Conservation (phyloP, 1,284 basidiomycete species). For the Chalciporus sp. region DNA sequence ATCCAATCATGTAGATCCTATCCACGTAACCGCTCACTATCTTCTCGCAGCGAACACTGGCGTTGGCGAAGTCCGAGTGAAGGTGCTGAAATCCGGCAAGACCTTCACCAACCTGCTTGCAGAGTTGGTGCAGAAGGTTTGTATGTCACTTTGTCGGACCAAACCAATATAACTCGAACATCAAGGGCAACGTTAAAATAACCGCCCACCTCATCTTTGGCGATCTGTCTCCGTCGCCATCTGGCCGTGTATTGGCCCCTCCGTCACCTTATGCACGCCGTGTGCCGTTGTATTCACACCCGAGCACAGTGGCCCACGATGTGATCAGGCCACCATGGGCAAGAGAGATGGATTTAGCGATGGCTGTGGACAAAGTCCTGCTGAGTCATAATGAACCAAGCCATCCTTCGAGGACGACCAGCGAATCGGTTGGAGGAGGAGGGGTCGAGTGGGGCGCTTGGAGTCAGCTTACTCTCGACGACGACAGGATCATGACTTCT, state of each 20-base stretch:
- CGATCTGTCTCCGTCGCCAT: conserved; percentile 40
- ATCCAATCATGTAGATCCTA: conserved; percentile 52
- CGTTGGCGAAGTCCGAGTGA: conserved; percentile 50
- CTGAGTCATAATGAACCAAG: conserved; percentile 39
- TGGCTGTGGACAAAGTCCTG: conserved; percentile 45
- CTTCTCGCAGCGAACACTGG: conserved; percentile 44
- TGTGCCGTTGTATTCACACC: conserved; percentile 55
- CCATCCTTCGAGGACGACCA: conserved; percentile 38
- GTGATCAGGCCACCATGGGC: conserved; percentile 32
- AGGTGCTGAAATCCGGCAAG: conserved; percentile 47
- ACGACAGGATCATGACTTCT: conserved; percentile 47
- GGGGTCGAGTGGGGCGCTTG: conserved; percentile 61
- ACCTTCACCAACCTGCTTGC: conserved; percentile 57
- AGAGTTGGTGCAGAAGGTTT: conserved; percentile 57
- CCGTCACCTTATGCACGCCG: conserved; percentile 58
- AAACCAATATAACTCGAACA: conserved; percentile 3
- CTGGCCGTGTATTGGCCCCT: conserved; percentile 40
- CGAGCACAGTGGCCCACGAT: conserved; percentile 37
- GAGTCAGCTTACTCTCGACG: conserved; percentile 47
- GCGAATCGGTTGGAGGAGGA: conserved; percentile 45
- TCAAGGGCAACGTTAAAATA: conserved; percentile 48
- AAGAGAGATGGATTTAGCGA: conserved; percentile 39
- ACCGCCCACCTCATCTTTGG: conserved; percentile 60
- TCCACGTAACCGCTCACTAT: conserved; percentile 63
- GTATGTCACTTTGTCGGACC: conserved; percentile 14